Base-by-base conservation (phyloP, 228 moss, liverwort and hornwort species). In the Sphagnum fallax region DNA sequence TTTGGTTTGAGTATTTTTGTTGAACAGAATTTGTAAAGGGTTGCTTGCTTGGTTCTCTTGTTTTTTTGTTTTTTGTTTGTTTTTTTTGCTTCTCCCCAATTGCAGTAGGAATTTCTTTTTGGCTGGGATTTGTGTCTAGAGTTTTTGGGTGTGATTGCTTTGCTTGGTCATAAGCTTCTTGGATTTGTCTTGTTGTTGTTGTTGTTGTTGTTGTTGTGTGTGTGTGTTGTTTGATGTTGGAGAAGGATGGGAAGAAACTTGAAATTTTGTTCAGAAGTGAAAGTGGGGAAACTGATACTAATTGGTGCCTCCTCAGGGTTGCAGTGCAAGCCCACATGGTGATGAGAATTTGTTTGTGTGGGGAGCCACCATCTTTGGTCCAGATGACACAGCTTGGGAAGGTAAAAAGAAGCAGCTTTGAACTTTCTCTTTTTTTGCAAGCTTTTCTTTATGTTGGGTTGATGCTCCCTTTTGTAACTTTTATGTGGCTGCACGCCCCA, bases 381-480 rank as follows among this genome's bases (percentile, higher is more conserved):
- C 85, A 4, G 85, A 86, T 73, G 85, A 86, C 70, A 86, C 85
- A 48, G 79, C 85, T 48, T 86, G 85, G 85, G 85, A 86, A 86
- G 85, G 85, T 86, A 67, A 59, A 32, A 0, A 32, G 32, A 32
- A 32, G 32, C 32, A 32, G 32, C 32, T 32, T 32, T 32, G 32
- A 32, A 32, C 32, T 0, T 32, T 32, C 32, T 32, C 32, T 32
- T 32, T 32, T 4, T 7, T 10, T 14, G 9, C 9, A 32, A 32
- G 32, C 32, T 32, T 2, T 32, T 32, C 32, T 32, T 32, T 32
- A 32, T 32, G 32, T 32, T 32, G 32, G 32, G 32, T 2, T 32
- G 32, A 32, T 32, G 32, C 32, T 32, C 32, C 2, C 32, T 32
- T 32, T 32, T 32, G 32, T 32, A 32, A 3, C 50, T 52, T 47